Conservation (phyloP, 2,329 filamentous ascomycete species). For the Neonectria magnoliae region DNA sequence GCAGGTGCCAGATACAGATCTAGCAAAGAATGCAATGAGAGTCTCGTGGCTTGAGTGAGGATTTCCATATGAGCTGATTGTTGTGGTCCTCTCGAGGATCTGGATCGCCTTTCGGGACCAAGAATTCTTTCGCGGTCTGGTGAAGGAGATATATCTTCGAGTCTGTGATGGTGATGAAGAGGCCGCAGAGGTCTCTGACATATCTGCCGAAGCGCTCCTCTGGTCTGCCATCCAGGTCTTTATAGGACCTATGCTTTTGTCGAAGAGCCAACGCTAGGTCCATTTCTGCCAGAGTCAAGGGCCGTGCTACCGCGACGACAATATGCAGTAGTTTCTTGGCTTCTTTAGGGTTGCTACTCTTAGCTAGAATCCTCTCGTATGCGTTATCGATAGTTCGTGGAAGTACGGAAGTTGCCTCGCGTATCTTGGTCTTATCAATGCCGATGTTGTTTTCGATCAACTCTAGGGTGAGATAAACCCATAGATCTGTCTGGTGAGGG, state of each 20-base stretch:
- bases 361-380: constrained; percentile 40
- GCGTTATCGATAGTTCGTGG: constrained; percentile 38
- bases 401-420: constrained; percentile 18
- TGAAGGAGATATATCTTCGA: constrained; percentile 37
- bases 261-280: constrained; percentile 28
- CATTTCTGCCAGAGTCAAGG: constrained; percentile 39
- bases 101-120: constrained; percentile 11
- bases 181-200: constrained; percentile 44
- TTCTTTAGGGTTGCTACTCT: constrained; percentile 17
- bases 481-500: constrained; percentile 42
- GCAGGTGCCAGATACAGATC: constrained; percentile 26
- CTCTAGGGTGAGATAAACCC: constrained; percentile 37
- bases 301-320: constrained; percentile 37
- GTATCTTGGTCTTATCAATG: constrained; percentile 19
- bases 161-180: constrained; percentile 40
- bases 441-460: constrained; percentile 23
- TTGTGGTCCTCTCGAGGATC: background rate
- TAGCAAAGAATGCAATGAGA: constrained; percentile 28
- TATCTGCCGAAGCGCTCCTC: constrained; percentile 19
- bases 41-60: constrained; percentile 11
- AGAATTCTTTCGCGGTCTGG: constrained; percentile 37
- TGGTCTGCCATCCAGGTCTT: constrained; percentile 9
- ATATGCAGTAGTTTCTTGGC: constrained; percentile 37
- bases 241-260: constrained; percentile 10
- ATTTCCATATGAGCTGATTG: constrained; percentile 22